These are phyloP conservation scores for Kregervanrija delftensis DNA, from an alignment of 805 yeast species.

Conservation along the genomic window DNA sequence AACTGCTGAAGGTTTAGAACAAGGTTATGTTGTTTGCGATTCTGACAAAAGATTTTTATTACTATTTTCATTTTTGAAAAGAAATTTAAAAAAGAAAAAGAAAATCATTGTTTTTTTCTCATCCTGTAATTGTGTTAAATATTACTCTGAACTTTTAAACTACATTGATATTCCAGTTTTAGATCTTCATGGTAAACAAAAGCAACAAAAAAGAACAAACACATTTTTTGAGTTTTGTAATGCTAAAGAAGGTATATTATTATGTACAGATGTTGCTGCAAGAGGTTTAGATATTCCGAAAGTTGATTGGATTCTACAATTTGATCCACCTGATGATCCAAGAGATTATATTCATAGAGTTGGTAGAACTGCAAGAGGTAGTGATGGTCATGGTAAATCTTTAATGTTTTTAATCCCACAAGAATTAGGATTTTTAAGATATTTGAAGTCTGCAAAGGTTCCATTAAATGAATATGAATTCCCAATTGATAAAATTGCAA, in stretches of 20 bases:
- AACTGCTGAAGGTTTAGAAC: slow-evolving; percentile 95
- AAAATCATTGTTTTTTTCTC: slow-evolving; percentile 91
- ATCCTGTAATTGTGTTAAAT: slow-evolving; percentile 95
- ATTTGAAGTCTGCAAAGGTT: slow-evolving; percentile 93
- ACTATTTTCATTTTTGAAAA: slow-evolving; percentile 85
- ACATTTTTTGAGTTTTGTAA: slow-evolving; percentile 98
- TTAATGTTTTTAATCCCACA: slow-evolving; percentile 92
- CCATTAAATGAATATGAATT: slow-evolving; percentile 97
- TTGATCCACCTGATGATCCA: slow-evolving; percentile 99
- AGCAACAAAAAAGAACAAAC: slow-evolving; percentile 97
- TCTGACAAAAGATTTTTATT: slow-evolving; percentile 89
- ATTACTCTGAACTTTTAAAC: slow-evolving; percentile 89
- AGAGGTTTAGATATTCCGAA: slow-evolving; percentile 98
- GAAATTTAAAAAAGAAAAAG: slow-evolving; percentile 89
- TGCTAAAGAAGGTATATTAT: slow-evolving; percentile 86
- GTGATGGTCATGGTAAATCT: slow-evolving; percentile 83
- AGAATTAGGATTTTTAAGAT: slow-evolving; percentile 90
- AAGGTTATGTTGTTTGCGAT: slow-evolving; percentile 97
- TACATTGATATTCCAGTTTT: slow-evolving; percentile 96
- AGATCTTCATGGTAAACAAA: slow-evolving; percentile 96
- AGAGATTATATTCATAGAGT: slow-evolving; percentile 98
- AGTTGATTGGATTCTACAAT: slow-evolving; percentile 98
- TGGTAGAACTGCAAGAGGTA: slow-evolving; percentile 97
- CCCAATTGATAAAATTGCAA: slow-evolving; percentile 90
- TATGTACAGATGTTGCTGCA: slow-evolving; percentile 98